phyloP scores from a whole-genome alignment of 768 basidiomycete species.

The Lentinus brumalis region DNA sequence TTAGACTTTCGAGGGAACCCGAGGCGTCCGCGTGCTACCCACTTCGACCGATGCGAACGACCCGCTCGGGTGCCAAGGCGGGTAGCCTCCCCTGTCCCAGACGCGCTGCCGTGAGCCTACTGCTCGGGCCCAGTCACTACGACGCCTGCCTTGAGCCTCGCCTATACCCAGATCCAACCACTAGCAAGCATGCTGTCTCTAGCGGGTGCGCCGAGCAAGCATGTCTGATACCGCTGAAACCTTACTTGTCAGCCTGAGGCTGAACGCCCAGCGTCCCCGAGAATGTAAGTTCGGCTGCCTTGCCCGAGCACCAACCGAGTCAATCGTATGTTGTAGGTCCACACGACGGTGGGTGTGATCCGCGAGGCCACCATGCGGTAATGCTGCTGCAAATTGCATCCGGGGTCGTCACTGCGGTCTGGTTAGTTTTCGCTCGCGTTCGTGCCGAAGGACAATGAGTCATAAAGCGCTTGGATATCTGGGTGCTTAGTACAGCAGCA shows the following conservation, averaged over 20 bases:
- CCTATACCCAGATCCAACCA: neutral
- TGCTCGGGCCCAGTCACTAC: neutral
- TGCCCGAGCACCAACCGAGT: constrained; percentile 4
- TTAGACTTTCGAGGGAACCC: constrained; percentile 1
- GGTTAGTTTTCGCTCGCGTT: constrained; percentile 14
- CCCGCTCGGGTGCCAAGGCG: neutral
- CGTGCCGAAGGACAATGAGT: neutral
- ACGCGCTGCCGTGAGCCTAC: constrained; percentile 4
- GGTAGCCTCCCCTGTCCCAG: neutral
- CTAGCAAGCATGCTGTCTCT: neutral
- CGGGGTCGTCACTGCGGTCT: neutral
- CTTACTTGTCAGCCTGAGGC: neutral
- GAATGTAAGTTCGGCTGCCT: neutral
- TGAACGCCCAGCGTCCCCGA: neutral
- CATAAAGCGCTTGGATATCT: neutral
- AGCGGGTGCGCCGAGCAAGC: constrained; percentile 1
- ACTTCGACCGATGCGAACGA: neutral
- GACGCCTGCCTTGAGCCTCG: neutral
- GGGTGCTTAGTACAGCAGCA: neutral
- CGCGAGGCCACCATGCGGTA: constrained; percentile 16
- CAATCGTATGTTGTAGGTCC: constrained; percentile 20
- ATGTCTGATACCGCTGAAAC: neutral
- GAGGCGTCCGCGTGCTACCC: neutral
- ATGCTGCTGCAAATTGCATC: constrained; percentile 1
- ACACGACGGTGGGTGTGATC: constrained; percentile 12